A percentile compares a stretch with the other conserved stretches of the same genome.
Evolutionary conservation across 2,329 filamentous ascomycete genomes (phyloP).

Genomic region (Arthrinium phaeospermum): DNA sequence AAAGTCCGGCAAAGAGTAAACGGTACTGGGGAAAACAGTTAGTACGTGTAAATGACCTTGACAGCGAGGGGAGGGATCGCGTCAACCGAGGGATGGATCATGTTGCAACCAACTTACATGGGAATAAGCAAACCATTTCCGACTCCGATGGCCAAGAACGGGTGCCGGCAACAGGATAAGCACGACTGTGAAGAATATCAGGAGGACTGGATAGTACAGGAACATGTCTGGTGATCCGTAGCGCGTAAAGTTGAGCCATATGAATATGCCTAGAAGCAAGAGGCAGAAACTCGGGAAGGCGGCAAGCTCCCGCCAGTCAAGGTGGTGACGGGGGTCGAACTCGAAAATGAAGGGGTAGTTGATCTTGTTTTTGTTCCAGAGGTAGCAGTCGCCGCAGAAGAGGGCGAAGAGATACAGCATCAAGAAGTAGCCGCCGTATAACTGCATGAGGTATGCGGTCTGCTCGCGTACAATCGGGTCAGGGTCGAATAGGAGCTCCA

Average conservation of each 20-base stretch:
- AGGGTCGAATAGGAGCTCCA: slow-evolving; percentile 55
- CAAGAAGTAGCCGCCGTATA: slow-evolving; percentile 92
- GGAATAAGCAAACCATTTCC: slow-evolving; percentile 89
- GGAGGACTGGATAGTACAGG: slow-evolving; percentile 83
- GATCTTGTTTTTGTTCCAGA: slow-evolving; percentile 85
- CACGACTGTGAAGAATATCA: slow-evolving; percentile 71
- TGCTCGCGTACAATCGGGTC: slow-evolving; percentile 55
- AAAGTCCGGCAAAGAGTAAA: slow-evolving; percentile 81
- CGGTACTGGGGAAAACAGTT: slow-evolving; percentile 68
- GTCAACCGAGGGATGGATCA: no score
- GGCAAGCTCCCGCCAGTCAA: slow-evolving; percentile 88
- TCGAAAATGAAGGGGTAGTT: slow-evolving; percentile 98
- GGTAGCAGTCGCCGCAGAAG: slow-evolving; percentile 84
- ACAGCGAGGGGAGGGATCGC: no score
- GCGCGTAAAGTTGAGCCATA: slow-evolving; percentile 88
- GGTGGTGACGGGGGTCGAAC: slow-evolving; percentile 82
- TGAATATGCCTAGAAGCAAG: slow-evolving; percentile 76
- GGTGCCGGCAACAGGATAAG: slow-evolving; percentile 79
- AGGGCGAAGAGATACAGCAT: slow-evolving; percentile 78
- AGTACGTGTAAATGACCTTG: slow-evolving; percentile 29
- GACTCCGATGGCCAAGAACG: slow-evolving; percentile 75
- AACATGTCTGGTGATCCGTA: slow-evolving; percentile 72
- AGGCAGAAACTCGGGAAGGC: slow-evolving; percentile 88
- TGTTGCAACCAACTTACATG: slow-evolving; percentile 64
- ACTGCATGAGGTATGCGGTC: slow-evolving; percentile 77